Evolutionary conservation across 495 filamentous ascomycete species (phyloP).

Genomic region (Bryoglossum gracile): DNA sequence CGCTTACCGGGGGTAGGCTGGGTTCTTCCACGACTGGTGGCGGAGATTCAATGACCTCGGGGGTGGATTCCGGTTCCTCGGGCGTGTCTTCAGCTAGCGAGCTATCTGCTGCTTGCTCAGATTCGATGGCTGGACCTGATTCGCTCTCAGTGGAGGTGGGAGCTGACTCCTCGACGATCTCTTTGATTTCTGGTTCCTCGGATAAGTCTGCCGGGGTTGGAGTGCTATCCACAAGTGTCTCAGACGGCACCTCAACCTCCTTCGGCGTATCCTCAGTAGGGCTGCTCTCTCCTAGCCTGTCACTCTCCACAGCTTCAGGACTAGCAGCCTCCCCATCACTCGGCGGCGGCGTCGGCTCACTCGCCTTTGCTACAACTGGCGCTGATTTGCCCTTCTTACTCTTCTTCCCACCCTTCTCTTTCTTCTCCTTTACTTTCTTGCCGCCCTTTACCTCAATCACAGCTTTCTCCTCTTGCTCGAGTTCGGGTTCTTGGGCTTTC

Average conservation of each 20-base stretch:
- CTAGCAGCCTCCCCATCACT: neutral
- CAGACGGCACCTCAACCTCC: neutral
- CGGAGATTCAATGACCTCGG: too few species aligned
- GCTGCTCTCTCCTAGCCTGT: too few species aligned
- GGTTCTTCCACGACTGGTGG: too few species aligned
- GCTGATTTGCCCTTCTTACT: neutral
- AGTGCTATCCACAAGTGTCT: neutral
- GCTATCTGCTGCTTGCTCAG: too few species aligned
- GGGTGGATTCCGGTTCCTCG: too few species aligned
- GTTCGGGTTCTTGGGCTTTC: neutral
- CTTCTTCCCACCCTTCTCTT: neutral
- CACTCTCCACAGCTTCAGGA: too few species aligned
- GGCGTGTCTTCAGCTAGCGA: too few species aligned
- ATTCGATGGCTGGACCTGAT: neutral
- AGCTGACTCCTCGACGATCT: too few species aligned
- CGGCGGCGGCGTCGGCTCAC: conserved; percentile 11
- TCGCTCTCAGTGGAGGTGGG: too few species aligned
- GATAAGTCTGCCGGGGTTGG: too few species aligned
- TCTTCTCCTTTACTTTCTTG: neutral
- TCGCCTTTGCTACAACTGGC: neutral
- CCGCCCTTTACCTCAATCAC: neutral
- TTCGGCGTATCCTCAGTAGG: neutral
- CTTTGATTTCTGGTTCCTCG: too few species aligned
- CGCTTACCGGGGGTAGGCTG: too few species aligned
- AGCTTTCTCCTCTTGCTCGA: neutral